These are phyloP conservation scores for Dactylellina leptospora DNA, from an alignment of 2,329 filamentous ascomycete species.

Conservation along the genomic window DNA sequence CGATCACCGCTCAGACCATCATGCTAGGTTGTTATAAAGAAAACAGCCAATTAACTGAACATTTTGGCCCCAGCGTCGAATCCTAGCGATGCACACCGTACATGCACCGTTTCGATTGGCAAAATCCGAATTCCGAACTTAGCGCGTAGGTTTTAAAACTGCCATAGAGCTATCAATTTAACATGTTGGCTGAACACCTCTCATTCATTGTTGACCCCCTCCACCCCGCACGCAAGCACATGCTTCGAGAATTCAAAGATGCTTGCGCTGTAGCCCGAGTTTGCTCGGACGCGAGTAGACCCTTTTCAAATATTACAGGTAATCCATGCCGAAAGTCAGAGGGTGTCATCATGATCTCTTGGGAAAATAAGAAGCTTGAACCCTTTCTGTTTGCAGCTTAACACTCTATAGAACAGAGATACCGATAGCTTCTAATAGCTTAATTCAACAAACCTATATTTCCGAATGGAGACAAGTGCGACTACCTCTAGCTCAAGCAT, in stretches of 20 bases:
- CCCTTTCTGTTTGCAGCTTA: background rate
- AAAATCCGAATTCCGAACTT: too few relatives aligned
- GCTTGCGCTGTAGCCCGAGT: background rate
- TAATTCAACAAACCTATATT: background rate
- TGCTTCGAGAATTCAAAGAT: slow-evolving; percentile 1
- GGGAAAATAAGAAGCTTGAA: slow-evolving; percentile 23
- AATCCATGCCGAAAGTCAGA: slow-evolving; percentile 22
- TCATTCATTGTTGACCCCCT: background rate
- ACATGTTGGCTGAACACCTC: slow-evolving; percentile 30
- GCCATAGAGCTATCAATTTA: slow-evolving; percentile 7
- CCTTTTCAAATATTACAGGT: slow-evolving; percentile 6
- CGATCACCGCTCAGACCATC: too few relatives aligned
- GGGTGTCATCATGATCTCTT: background rate
- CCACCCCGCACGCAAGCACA: slow-evolving; percentile 34
- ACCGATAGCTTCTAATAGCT: slow-evolving; percentile 13
- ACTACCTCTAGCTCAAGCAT: too few relatives aligned
- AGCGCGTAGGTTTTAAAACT: too few relatives aligned
- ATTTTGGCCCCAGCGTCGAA: too few relatives aligned
- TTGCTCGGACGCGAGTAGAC: background rate
- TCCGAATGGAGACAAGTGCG: background rate
- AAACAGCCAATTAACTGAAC: too few relatives aligned
- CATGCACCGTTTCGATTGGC: too few relatives aligned
- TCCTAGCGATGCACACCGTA: too few relatives aligned
- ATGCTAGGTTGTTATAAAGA: slow-evolving; percentile 25
- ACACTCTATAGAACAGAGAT: slow-evolving; percentile 1